A percentile compares a stretch with the other conserved stretches of the same genome.
Evolutionary conservation across 139 green algal genomes (phyloP).

Genomic region (Picochlorum sp.): DNA sequence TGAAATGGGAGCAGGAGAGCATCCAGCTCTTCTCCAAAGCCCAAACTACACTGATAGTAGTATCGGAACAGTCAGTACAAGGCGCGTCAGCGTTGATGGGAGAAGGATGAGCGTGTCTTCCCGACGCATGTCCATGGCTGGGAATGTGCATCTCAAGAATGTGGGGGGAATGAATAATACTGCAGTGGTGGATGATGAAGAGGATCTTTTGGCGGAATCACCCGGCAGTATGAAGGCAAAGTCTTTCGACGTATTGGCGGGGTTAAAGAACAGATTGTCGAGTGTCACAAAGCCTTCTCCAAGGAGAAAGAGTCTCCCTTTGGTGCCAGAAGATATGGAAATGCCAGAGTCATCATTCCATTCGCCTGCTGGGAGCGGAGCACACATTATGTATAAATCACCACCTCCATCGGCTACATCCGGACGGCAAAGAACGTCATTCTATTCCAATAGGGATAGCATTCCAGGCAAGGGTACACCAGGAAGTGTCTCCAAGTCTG

Average conservation of each 20-base stretch:
- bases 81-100: constrained; percentile 16
- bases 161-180: constrained; percentile 11
- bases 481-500: constrained; percentile 4
- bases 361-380: not conserved
- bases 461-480: not conserved
- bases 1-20: constrained; percentile 20
- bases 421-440: not conserved
- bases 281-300: not conserved
- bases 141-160: not conserved
- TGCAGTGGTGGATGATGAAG: constrained; percentile 19
- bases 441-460: not conserved
- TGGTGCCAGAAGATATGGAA: constrained; percentile 2
- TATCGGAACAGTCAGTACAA: constrained; percentile 24
- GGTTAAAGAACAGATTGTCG: constrained; percentile 11
- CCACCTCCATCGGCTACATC: not conserved
- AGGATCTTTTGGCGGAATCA: constrained; percentile 1
- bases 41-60: constrained; percentile 24
- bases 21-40: constrained; percentile 30
- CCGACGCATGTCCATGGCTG: constrained; percentile 12
- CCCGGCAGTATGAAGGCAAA: not conserved
- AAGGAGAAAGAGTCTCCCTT: not conserved
- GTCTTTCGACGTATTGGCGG: constrained; percentile 2
- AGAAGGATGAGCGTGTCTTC: constrained; percentile 16
- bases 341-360: constrained; percentile 1
- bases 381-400: not conserved